Evolutionary conservation across 768 basidiomycete genomes (phyloP).

Genomic region (Suillus cothurnatus): DNA sequence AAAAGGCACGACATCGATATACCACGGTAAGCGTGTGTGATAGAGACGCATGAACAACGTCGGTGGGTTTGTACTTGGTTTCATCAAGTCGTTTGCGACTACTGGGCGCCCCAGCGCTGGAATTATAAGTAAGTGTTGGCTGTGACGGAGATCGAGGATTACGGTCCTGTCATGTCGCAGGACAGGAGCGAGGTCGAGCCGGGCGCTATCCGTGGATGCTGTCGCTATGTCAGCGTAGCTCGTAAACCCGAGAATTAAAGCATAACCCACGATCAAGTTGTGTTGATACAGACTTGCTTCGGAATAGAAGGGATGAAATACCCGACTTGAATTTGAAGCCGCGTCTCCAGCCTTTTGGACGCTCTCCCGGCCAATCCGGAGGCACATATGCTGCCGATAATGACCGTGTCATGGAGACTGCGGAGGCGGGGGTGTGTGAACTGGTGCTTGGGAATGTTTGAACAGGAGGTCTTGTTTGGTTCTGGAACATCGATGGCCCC

Average conservation of each 20-base stretch:
- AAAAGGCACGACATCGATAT: constrained; percentile 54
- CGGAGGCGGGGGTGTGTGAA: constrained; percentile 23
- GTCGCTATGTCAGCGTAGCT: not conserved
- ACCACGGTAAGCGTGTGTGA: constrained; percentile 65
- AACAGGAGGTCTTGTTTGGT: constrained; percentile 20
- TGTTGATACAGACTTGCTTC: constrained; percentile 19
- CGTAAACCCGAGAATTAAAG: not conserved
- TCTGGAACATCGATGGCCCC: constrained; percentile 22
- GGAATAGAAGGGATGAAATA: constrained; percentile 33
- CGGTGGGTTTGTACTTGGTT: constrained; percentile 55
- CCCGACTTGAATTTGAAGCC: constrained; percentile 36
- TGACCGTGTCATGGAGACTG: not conserved
- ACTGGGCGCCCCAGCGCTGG: constrained; percentile 44
- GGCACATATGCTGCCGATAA: constrained; percentile 11
- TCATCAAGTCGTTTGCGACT: constrained; percentile 53
- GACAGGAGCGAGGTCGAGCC: constrained; percentile 24
- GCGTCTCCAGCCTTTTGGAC: constrained; percentile 30
- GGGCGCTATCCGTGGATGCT: constrained; percentile 30
- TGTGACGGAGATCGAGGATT: constrained; percentile 51
- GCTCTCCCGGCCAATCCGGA: constrained; percentile 20
- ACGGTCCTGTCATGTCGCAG: constrained; percentile 33
- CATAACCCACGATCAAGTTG: constrained; percentile 21
- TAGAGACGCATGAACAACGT: constrained; percentile 54
- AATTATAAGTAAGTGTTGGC: constrained; percentile 44
- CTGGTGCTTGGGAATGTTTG: constrained; percentile 16